Evolutionary conservation across 2,329 filamentous ascomycete species (phyloP).

Genomic region (Verticillium nonalfalfae): DNA sequence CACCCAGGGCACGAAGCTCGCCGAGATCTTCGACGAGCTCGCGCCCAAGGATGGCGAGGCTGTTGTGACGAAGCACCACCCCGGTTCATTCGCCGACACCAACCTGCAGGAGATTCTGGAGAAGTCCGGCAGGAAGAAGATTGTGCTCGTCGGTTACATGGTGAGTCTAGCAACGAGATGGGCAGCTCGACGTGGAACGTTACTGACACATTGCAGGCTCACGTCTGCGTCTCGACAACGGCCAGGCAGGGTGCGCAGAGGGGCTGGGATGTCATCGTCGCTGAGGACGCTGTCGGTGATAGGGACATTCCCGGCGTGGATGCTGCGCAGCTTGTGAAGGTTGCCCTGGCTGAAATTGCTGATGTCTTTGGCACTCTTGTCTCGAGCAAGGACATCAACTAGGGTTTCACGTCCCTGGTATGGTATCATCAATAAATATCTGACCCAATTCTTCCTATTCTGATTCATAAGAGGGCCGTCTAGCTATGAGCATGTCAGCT

Average conservation of each 20-base stretch:
- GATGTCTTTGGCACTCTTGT: constrained; percentile 60
- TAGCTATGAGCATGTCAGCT: no score
- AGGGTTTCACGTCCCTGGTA: no score
- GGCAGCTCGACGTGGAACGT: constrained; percentile 16
- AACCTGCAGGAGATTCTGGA: constrained; percentile 48
- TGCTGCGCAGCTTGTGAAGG: constrained; percentile 43
- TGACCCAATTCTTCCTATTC: no score
- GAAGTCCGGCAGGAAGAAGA: constrained; percentile 44
- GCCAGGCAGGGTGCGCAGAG: constrained; percentile 52
- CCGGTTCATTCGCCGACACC: constrained; percentile 55
- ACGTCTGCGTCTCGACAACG: constrained; percentile 59
- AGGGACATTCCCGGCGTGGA: constrained; percentile 57
- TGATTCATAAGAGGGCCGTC: no score
- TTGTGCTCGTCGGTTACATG: constrained; percentile 58
- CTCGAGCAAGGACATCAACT: constrained; percentile 19
- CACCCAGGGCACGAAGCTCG: constrained; percentile 71
- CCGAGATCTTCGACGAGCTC: constrained; percentile 83
- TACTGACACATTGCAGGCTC: constrained; percentile 38
- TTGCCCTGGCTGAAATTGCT: constrained; percentile 50
- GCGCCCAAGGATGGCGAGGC: constrained; percentile 67
- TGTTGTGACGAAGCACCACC: constrained; percentile 50
- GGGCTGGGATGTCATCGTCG: constrained; percentile 58
- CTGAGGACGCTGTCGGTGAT: constrained; percentile 58
- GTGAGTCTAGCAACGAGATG: constrained; percentile 17
- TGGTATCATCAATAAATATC: no score